These are phyloP conservation scores for Xylariaceae sp. DNA, from an alignment of 2,329 filamentous ascomycete genomes.

Conservation along the genomic window DNA sequence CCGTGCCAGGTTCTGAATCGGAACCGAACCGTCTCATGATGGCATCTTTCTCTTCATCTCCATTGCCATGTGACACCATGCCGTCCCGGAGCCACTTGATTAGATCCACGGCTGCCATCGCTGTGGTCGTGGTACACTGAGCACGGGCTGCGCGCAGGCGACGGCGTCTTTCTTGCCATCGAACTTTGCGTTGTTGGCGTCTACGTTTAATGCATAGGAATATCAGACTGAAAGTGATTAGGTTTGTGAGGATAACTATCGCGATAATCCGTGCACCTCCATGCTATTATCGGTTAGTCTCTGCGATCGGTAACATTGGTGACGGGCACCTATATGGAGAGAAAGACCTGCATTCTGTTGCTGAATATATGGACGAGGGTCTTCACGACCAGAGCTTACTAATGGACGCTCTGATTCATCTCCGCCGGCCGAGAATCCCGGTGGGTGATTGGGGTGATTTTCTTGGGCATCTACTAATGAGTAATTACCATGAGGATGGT, in stretches of 20 bases:
- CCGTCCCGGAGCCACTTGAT: constrained; percentile 27
- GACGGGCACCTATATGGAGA: constrained; percentile 5
- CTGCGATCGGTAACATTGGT: neutral
- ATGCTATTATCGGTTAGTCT: constrained; percentile 6
- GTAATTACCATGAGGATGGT: constrained; percentile 10
- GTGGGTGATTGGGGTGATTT: too few relatives aligned
- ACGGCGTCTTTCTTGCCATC: constrained; percentile 9
- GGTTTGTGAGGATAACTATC: constrained; percentile 3
- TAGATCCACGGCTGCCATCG: constrained; percentile 23
- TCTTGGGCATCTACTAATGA: too few relatives aligned
- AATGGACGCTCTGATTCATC: neutral
- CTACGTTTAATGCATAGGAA: constrained; percentile 11
- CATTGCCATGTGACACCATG: constrained; percentile 17
- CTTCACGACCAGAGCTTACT: neutral
- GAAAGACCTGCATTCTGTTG: too few relatives aligned
- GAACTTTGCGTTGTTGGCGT: constrained; percentile 11
- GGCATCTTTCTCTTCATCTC: constrained; percentile 37
- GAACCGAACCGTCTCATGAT: constrained; percentile 25
- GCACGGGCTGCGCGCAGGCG: constrained; percentile 10
- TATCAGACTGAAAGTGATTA: constrained; percentile 8
- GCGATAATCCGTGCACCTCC: constrained; percentile 5
- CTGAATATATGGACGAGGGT: too few relatives aligned
- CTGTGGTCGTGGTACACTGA: constrained; percentile 19
- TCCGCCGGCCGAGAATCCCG: neutral
- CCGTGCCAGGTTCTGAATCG: constrained; percentile 24